phyloP scores from a whole-genome alignment of 1,284 basidiomycete species.

The Anthracocystis setariae region DNA sequence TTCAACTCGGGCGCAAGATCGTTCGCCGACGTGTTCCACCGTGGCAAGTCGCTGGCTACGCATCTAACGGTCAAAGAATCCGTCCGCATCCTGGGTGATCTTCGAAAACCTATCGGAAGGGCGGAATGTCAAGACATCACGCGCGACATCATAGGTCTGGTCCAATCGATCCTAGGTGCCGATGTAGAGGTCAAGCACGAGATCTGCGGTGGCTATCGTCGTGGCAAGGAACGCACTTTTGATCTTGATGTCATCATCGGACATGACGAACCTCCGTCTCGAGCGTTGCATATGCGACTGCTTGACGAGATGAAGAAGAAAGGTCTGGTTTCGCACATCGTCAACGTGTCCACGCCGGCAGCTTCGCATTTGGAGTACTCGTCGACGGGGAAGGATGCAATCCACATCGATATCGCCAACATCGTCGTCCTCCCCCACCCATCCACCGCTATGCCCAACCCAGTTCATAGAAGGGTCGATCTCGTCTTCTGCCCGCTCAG shows the following conservation, averaged over 20 bases:
- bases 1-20: constrained; percentile 57
- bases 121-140: constrained; percentile 48
- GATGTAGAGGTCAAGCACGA: constrained; percentile 26
- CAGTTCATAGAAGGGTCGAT: constrained; percentile 38
- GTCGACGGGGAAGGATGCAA: background rate
- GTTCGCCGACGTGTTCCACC: constrained; percentile 53
- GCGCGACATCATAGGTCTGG: constrained; percentile 28
- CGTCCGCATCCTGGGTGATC: constrained; percentile 50
- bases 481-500: constrained; percentile 38
- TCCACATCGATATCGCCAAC: constrained; percentile 54
- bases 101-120: constrained; percentile 41
- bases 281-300: constrained; percentile 34
- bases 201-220: constrained; percentile 55
- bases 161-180: constrained; percentile 12
- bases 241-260: constrained; percentile 60
- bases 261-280: constrained; percentile 11
- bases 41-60: constrained; percentile 42
- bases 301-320: constrained; percentile 38
- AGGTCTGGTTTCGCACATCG: constrained; percentile 46
- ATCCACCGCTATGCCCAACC: background rate
- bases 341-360: constrained; percentile 46
- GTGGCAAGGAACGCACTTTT: constrained; percentile 49
- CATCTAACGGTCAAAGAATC: constrained; percentile 44
- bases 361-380: constrained; percentile 8
- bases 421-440: constrained; percentile 49